A percentile compares a stretch with the other conserved stretches of the same genome.
Evolutionary conservation across 768 basidiomycete genomes (phyloP).

Genomic region (Stropharia rugosoannulata): DNA sequence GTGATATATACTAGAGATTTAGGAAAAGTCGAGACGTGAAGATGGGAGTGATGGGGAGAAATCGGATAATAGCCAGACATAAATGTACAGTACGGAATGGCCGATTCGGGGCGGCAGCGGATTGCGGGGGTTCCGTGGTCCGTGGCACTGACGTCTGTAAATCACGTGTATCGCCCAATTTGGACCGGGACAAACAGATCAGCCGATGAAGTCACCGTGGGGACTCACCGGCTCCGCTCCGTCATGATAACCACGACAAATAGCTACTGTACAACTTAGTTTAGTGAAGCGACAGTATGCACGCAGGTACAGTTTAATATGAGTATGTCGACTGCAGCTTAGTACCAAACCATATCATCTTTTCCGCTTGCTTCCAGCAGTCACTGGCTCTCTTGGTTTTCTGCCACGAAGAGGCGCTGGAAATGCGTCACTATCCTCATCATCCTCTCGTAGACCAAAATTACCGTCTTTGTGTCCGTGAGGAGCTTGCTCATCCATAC

Average conservation of each 20-base stretch:
- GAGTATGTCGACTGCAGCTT: not conserved
- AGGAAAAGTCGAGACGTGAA: constrained; percentile 8
- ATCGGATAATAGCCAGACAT: constrained; percentile 18
- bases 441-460: constrained; percentile 41
- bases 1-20: constrained; percentile 18
- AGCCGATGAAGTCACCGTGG: not conserved
- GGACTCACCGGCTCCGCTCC: not conserved
- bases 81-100: not conserved
- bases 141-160: constrained; percentile 1
- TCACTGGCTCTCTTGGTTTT: constrained; percentile 55
- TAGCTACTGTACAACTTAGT: constrained; percentile 20
- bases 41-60: constrained; percentile 20
- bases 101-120: not conserved
- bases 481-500: constrained; percentile 26
- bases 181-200: not conserved
- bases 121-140: constrained; percentile 4
- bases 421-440: constrained; percentile 75
- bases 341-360: constrained; percentile 37
- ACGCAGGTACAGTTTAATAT: not conserved
- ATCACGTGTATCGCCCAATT: constrained; percentile 33
- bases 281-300: not conserved
- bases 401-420: constrained; percentile 70
- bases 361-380: constrained; percentile 63
- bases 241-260: not conserved
- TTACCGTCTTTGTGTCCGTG: constrained; percentile 18